These are phyloP conservation scores for Musa troglodytarum DNA, from an alignment of 176 grass and related monocot genomes.

Conservation along the genomic window DNA sequence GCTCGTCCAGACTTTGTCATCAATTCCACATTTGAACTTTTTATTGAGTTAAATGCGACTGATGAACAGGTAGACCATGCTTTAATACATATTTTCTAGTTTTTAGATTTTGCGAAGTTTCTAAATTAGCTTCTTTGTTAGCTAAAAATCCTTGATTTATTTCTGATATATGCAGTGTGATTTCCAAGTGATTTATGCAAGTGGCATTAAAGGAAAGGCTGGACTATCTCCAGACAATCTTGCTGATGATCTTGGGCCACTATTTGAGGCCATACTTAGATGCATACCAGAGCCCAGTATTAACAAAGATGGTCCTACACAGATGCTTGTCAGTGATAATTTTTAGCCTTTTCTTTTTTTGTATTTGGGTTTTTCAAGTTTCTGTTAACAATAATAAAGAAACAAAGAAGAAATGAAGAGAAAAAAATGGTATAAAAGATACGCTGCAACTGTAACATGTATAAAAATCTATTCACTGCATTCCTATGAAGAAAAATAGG, in stretches of 20 bases:
- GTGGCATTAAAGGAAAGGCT: constrained; percentile 92
- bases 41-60: constrained; percentile 95
- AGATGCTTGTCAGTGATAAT: constrained; percentile 78
- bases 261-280: constrained; percentile 97
- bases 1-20: constrained; percentile 92
- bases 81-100: constrained; percentile 4
- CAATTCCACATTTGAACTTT: constrained; percentile 98
- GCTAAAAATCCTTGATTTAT: constrained; percentile 16
- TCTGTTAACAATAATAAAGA: not conserved
- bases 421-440: no score
- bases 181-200: constrained; percentile 94
- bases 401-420: no score
- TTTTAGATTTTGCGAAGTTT: constrained; percentile 21
- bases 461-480: no score
- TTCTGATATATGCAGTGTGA: constrained; percentile 58
- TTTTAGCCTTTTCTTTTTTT: constrained; percentile 12
- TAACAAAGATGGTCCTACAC: constrained; percentile 77
- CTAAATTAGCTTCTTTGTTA: constrained; percentile 4
- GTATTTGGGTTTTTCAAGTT: constrained; percentile 16
- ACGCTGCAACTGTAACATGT: no score
- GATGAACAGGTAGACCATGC: constrained; percentile 77
- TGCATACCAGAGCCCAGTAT: constrained; percentile 94
- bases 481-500: no score
- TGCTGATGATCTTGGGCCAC: constrained; percentile 80
- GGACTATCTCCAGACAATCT: constrained; percentile 75